Evolutionary conservation across 163 green algal genomes (phyloP).

Genomic region (Volvox carteri): DNA sequence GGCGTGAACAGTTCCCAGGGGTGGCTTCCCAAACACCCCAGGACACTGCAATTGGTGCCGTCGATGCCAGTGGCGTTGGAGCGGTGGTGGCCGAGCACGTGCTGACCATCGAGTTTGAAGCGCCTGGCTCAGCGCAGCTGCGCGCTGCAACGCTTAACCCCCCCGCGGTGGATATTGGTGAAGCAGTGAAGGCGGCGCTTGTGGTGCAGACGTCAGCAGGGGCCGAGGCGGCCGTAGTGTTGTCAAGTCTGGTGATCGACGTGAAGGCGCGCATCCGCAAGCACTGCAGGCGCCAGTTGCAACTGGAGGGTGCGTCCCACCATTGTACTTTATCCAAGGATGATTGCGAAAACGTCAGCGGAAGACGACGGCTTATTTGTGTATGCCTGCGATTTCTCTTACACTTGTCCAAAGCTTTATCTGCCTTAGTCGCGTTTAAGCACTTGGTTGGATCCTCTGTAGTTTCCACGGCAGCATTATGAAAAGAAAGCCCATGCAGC

Average conservation of each 20-base stretch:
- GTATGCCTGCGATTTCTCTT: too few species aligned
- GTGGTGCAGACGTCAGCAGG: not conserved
- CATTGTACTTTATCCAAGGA: too few species aligned
- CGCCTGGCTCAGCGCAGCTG: not conserved
- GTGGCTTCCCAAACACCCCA: not conserved
- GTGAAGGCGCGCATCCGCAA: conserved; percentile 35
- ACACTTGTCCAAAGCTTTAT: too few species aligned
- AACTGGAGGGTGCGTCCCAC: conserved; percentile 22
- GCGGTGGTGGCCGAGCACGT: conserved; percentile 27
- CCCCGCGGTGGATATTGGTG: conserved; percentile 17
- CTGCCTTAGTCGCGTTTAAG: too few species aligned
- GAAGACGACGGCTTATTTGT: too few species aligned
- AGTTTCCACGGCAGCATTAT: too few species aligned
- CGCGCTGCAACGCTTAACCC: conserved; percentile 11
- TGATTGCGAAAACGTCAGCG: too few species aligned
- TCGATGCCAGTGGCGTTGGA: not conserved
- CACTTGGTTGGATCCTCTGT: too few species aligned
- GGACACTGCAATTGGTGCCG: not conserved
- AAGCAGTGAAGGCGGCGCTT: conserved; percentile 14
- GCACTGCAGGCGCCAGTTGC: conserved; percentile 44
- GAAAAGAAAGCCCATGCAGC: too few species aligned
- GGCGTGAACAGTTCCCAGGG: not conserved
- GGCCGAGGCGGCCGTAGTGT: not conserved
- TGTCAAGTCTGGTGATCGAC: not conserved
- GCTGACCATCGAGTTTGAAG: conserved; percentile 20